Evolutionary conservation across 1,284 basidiomycete species (phyloP).

Genomic region (Nidula niveotomentosa): DNA sequence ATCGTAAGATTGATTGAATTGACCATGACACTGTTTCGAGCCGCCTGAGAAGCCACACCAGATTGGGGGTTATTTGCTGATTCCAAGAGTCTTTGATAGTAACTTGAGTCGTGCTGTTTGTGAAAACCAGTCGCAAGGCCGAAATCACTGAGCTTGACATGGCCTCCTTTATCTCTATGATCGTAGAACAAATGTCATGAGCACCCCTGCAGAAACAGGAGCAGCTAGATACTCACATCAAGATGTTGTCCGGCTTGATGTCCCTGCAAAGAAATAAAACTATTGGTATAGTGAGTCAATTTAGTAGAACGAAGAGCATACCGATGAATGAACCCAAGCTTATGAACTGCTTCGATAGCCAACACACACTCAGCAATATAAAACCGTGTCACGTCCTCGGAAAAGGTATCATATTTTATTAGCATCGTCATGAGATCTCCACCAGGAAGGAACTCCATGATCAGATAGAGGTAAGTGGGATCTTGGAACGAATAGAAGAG

Average conservation of each 20-base stretch:
- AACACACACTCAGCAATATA: conserved; percentile 94
- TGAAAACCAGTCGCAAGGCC: conserved; percentile 95
- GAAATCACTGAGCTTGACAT: conserved; percentile 96
- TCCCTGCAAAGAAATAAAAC: conserved; percentile 49
- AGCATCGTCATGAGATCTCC: conserved; percentile 99
- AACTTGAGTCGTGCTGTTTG: conserved; percentile 90
- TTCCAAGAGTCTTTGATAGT: conserved; percentile 80
- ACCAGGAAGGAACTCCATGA: conserved; percentile 99
- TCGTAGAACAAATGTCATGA: too few relatives aligned
- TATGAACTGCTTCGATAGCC: conserved; percentile 90
- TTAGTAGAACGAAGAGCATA: conserved; percentile 22
- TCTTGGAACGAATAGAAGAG: conserved; percentile 99
- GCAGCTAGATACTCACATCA: conserved; percentile 34
- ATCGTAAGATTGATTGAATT: conserved; percentile 94
- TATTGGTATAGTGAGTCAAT: background rate
- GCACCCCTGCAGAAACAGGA: too few relatives aligned
- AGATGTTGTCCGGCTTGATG: conserved; percentile 97
- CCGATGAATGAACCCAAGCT: conserved; percentile 93
- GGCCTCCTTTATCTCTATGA: conserved; percentile 83
- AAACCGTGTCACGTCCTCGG: conserved; percentile 97
- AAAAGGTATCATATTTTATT: conserved; percentile 99
- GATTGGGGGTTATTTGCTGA: conserved; percentile 35
- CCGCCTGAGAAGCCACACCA: conserved; percentile 30
- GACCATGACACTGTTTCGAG: conserved; percentile 83
- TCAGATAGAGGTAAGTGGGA: conserved; percentile 89